These are phyloP conservation scores for Kuraishia capsulata DNA, from an alignment of 805 yeast species.

Conservation along the genomic window DNA sequence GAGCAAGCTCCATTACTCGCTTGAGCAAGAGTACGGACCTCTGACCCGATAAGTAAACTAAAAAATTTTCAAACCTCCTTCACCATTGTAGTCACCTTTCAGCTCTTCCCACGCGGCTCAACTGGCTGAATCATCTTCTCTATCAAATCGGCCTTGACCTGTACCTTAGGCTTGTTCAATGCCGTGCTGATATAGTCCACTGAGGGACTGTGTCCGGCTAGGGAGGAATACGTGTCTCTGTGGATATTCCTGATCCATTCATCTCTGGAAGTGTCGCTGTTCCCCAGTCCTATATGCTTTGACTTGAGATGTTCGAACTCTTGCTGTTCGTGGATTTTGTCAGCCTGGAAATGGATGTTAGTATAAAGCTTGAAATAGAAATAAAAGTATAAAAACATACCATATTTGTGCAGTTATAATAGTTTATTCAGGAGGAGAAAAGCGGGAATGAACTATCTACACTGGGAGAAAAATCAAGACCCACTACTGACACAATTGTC, in stretches of 20 bases:
- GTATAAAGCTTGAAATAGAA: not conserved
- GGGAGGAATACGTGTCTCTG: constrained; percentile 55
- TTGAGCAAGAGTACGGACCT: constrained; percentile 3
- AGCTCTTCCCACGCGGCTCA: no score
- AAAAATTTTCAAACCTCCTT: not conserved
- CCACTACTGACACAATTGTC: no score
- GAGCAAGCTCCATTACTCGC: constrained; percentile 26
- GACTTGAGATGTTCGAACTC: constrained; percentile 45
- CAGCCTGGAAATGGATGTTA: constrained; percentile 43
- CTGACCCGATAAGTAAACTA: not conserved
- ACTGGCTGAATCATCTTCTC: constrained; percentile 25
- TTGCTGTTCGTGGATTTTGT: constrained; percentile 52
- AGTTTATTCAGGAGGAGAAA: no score
- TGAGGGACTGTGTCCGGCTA: constrained; percentile 49
- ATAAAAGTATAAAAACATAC: not conserved
- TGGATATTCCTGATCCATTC: constrained; percentile 66
- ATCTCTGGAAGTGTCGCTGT: constrained; percentile 55
- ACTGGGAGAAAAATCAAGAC: no score
- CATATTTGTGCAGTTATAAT: no score
- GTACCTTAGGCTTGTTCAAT: constrained; percentile 31
- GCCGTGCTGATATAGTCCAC: constrained; percentile 47
- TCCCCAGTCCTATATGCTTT: constrained; percentile 69
- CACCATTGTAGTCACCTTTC: not conserved
- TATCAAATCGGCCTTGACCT: constrained; percentile 22
- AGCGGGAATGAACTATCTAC: no score